Base-by-base conservation (phyloP, 768 basidiomycete species). In the Collybia nuda region DNA sequence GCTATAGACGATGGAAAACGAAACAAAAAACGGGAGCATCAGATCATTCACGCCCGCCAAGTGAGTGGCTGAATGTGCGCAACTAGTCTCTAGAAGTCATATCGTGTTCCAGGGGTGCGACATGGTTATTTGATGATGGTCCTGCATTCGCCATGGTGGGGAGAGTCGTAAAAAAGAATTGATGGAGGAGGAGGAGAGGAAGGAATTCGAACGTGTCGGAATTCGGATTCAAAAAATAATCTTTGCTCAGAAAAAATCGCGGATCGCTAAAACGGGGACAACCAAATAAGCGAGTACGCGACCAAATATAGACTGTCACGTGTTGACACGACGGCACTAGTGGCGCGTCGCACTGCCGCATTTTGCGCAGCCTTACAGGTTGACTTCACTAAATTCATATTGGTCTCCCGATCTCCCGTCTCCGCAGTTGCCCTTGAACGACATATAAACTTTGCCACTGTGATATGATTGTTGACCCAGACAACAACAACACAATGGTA, bases 71-170 rank as follows among this genome's bases (percentile, higher is more conserved):
- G 57, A 61, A 67, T 58, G 58, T 64, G 76, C 77, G 83, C 78
- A 79, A 88, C 90, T 93, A 93, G 81, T 93, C 90, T 77, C 78
- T 81, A 21, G 90, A 93, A 44, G 90, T 93, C 90, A 93, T 88
- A 56, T 79, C 74, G 35, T 73, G 73, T 51, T 56, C 59, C 6
- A 44, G 47, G 4, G 57, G 23, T 6, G 55, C 48, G 22, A 46
- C 58, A 58, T 65, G 60, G 23, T 58, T 57, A 11, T 46, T 64
- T n/a, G 58, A 44, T 26, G 67, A 68, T 23, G 65, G 64, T 29
- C 64, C 64, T 47, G 65, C 64, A 50, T 57, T 55, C 23, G 57
- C 56, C 63, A 67, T 67, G 36, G 48, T 54, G 39, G 48, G 41
- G 40, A 36, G 37, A 21, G 36, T 23, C 48, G 24, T 46, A 43